A percentile compares a stretch with the other conserved stretches of the same genome.
Evolutionary conservation across 305 asterid genomes (phyloP).

Genomic region (Euphrasia arctica): DNA sequence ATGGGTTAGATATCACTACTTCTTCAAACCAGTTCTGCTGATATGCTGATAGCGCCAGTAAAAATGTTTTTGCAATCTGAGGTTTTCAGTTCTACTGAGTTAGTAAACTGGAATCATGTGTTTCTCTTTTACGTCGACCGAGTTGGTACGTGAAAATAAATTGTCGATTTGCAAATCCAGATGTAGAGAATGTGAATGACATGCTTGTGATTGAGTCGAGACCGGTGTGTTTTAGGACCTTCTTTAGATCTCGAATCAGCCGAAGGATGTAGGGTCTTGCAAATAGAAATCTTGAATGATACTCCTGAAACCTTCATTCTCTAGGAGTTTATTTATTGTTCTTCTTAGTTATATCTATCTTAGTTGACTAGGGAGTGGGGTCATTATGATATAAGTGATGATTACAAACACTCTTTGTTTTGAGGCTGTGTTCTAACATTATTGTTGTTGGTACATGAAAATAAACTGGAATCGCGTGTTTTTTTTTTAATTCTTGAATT

Average conservation of each 20-base stretch:
- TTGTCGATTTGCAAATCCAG: neutral
- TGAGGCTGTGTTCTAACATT: neutral
- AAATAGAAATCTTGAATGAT: neutral
- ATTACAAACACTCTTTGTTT: neutral
- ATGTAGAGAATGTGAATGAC: neutral
- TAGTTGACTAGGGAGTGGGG: neutral
- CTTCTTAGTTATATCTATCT: slow-evolving; percentile 6
- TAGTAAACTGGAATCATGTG: neutral
- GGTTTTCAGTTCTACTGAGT: slow-evolving; percentile 4
- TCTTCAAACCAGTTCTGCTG: no score
- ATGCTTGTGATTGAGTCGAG: neutral
- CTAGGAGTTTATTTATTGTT: slow-evolving; percentile 1
- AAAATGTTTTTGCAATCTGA: neutral
- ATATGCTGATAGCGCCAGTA: no score
- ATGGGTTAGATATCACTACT: no score
- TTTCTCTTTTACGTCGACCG: neutral
- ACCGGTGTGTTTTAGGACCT: neutral
- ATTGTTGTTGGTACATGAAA: no score
- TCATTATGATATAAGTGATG: neutral
- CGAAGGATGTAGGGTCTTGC: neutral
- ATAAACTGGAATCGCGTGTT: neutral
- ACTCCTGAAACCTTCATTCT: neutral
- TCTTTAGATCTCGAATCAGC: neutral
- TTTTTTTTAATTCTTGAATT: slow-evolving; percentile 27
- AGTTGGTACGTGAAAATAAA: neutral